Percentiles rank a stretch among this genome's conserved stretches.
These are phyloP conservation scores for Coccomyxa sp. DNA, from an alignment of 139 green algal genomes.

Conservation along the genomic window DNA sequence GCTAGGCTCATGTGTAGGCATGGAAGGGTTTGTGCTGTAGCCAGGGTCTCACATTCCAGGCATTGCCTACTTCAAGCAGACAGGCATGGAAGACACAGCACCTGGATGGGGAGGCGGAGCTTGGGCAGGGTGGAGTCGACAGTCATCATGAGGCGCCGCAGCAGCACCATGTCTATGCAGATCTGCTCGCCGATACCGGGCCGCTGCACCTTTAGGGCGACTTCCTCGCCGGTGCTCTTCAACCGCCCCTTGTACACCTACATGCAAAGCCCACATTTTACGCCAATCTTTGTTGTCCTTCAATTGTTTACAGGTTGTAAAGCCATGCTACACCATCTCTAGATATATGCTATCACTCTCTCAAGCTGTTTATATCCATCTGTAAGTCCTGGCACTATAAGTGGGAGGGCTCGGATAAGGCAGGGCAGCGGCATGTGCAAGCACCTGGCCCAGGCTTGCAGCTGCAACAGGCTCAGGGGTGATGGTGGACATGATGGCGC, in stretches of 20 bases:
- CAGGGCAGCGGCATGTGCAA: no score
- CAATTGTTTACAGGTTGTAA: no score
- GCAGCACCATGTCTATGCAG: constrained; percentile 73
- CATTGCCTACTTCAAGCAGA: no score
- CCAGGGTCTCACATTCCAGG: no score
- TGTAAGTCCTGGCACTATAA: background rate
- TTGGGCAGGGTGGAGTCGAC: constrained; percentile 63
- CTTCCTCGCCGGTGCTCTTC: constrained; percentile 63
- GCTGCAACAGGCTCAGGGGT: constrained; percentile 75
- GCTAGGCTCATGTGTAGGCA: no score
- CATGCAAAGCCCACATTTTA: background rate
- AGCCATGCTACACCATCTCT: background rate
- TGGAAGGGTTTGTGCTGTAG: no score
- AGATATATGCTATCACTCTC: background rate
- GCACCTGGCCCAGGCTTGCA: constrained; percentile 82
- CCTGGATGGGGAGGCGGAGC: background rate
- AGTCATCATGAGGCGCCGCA: constrained; percentile 67
- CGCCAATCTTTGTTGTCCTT: no score
- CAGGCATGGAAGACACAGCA: background rate
- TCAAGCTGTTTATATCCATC: background rate
- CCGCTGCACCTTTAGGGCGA: constrained; percentile 97
- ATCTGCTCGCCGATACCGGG: constrained; percentile 89
- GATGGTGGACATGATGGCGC: constrained; percentile 59
- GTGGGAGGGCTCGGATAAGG: background rate
- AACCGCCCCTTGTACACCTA: constrained; percentile 85